These are phyloP conservation scores for Ocimum tenuiflorum DNA, from an alignment of 257 asterid species.

Conservation along the genomic window DNA sequence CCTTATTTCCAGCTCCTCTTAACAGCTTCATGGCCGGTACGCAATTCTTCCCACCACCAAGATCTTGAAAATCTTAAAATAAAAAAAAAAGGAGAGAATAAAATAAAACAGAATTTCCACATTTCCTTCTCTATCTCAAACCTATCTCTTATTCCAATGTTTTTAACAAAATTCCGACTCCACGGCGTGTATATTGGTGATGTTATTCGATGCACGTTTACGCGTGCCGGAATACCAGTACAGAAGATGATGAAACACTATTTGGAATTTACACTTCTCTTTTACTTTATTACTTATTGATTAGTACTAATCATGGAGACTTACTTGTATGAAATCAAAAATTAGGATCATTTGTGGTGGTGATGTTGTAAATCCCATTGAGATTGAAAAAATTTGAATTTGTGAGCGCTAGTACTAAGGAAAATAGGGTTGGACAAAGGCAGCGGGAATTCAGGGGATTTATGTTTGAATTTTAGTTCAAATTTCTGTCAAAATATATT, in stretches of 20 bases:
- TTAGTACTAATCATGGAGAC: not conserved
- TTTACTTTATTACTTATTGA: not conserved
- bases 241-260: conserved; percentile 5
- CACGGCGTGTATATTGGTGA: not conserved
- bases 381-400: conserved; percentile 6
- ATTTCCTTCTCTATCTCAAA: not conserved
- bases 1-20: conserved; percentile 62
- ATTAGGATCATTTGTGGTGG: conserved; percentile 2
- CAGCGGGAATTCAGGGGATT: conserved; percentile 28
- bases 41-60: conserved; percentile 96
- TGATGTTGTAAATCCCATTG: conserved; percentile 26
- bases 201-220: not conserved
- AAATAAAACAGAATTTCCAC: not conserved
- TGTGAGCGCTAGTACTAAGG: not conserved
- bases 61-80: conserved; percentile 35
- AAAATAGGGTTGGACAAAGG: conserved; percentile 10
- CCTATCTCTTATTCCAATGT: not conserved
- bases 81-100: not conserved
- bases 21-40: conserved; percentile 85
- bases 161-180: not conserved
- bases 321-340: conserved; percentile 1
- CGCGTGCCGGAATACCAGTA: not conserved
- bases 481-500: conserved; percentile 9
- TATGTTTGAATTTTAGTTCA: conserved; percentile 21
- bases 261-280: not conserved